phyloP scores from a whole-genome alignment of 2,329 filamentous ascomycete species.

The Fusarium nematophilum region DNA sequence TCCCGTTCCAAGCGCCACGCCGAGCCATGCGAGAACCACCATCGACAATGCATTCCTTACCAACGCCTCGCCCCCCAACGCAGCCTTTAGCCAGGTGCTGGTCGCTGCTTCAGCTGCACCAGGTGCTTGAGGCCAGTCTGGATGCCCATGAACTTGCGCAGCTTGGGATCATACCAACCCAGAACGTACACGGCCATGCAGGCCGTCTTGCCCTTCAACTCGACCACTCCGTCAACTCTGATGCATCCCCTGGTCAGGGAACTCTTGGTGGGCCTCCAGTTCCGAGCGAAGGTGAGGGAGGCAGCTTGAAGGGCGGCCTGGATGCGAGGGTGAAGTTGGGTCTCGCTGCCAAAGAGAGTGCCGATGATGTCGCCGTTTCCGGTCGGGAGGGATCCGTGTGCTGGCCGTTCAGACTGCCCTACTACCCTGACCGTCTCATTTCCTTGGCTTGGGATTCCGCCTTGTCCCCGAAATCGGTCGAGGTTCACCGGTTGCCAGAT shows the following conservation, averaged over 20 bases:
- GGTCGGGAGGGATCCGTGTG: conserved; percentile 38
- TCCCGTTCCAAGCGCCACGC: conserved; percentile 42
- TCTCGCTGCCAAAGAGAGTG: conserved; percentile 42
- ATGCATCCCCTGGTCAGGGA: conserved; percentile 64
- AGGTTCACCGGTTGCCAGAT: conserved; percentile 49
- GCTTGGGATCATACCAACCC: conserved; percentile 68
- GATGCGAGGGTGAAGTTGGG: conserved; percentile 51
- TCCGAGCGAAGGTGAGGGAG: conserved; percentile 52
- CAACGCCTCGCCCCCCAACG: too few species aligned
- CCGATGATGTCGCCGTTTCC: conserved; percentile 41
- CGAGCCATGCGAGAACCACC: conserved; percentile 30
- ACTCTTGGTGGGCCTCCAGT: conserved; percentile 58
- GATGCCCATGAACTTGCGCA: conserved; percentile 55
- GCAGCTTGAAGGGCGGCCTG: conserved; percentile 49
- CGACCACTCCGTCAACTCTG: conserved; percentile 64
- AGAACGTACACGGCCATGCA: conserved; percentile 62
- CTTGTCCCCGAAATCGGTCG: conserved; percentile 43
- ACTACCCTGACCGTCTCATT: conserved; percentile 41
- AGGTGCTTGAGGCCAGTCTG: conserved; percentile 58
- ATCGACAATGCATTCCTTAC: conserved; percentile 8
- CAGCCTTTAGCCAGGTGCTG: conserved; percentile 44
- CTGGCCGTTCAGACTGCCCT: conserved; percentile 41
- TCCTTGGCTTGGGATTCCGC: conserved; percentile 34
- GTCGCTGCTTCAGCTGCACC: conserved; percentile 54
- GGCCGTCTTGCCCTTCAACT: conserved; percentile 60